Evolutionary conservation across 139 green algal species (phyloP).

Genomic region (Yamagishiella unicocca): DNA sequence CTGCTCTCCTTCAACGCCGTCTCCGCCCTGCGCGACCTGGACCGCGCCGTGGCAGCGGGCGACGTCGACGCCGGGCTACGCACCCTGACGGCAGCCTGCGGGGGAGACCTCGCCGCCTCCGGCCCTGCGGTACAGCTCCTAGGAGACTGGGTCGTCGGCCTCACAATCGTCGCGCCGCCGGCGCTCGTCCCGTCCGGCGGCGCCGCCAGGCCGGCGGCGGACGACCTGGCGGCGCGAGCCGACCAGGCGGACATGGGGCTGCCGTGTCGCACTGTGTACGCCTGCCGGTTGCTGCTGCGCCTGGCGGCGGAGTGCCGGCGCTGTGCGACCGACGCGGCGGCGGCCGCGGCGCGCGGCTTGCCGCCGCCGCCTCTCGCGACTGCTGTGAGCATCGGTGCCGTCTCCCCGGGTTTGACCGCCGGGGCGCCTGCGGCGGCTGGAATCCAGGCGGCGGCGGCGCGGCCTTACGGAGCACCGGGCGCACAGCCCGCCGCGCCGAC

Average conservation of each 20-base stretch:
- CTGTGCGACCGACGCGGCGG: not conserved
- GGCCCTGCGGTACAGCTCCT: slow-evolving; percentile 19
- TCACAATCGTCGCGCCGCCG: slow-evolving; percentile 6
- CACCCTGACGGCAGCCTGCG: slow-evolving; percentile 9
- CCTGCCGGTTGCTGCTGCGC: slow-evolving; percentile 16
- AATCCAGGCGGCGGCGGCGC: not conserved
- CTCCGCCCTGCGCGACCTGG: slow-evolving; percentile 16
- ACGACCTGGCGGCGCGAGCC: not conserved
- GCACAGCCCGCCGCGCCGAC: not conserved
- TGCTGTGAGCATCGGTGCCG: not conserved
- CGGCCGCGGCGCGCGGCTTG: not conserved
- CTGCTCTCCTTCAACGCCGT: slow-evolving; percentile 38
- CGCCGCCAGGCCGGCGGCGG: not conserved
- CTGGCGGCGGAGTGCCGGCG: slow-evolving; percentile 20
- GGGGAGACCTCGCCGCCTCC: not conserved
- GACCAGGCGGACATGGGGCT: slow-evolving; percentile 9
- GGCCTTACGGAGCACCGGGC: not conserved
- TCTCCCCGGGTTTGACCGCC: not conserved
- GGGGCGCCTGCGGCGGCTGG: not conserved
- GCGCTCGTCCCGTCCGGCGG: slow-evolving; percentile 3
- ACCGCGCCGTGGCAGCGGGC: slow-evolving; percentile 25
- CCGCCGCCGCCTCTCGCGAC: not conserved
- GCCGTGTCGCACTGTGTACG: slow-evolving; percentile 13
- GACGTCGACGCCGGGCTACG: slow-evolving; percentile 25
- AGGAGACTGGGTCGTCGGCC: slow-evolving; percentile 20